Evolutionary conservation across 169 alveolate species (phyloP), one percentile per base, ranked within the genome.

Genomic region (Plasmodium vinckei): DNA sequence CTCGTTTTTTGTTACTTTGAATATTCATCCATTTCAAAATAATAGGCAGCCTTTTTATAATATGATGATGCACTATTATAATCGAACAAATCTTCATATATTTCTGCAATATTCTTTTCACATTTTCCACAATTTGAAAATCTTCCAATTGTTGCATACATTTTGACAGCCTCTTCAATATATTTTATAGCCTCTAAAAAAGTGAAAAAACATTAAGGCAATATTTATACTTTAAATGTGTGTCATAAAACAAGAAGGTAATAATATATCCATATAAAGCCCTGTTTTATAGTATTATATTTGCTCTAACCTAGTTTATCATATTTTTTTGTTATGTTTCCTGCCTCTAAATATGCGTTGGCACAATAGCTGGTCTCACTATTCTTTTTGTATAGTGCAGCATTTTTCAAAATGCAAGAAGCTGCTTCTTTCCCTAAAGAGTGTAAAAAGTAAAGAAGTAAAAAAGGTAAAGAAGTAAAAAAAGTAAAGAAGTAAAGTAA

Each of bases 11-110:
- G 21, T 63, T 69, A 65, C 88, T 73, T 73, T 56, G 79, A 60
- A 54, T 68, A 89, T 54, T 89, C 93, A 51, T 89, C 93, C 93
- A 89, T 77, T 63, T 89, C 93, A 73, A 77, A 89, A 68, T 71
- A 67, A 53, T 89, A 75, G 0, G 93, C 93, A 6, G 93, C 93
- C 57, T 77, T 79, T 70, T 73, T 89, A 54, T 77, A 89, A 51
- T 67, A 89, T 21, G 47, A 23, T 13, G 75, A 39, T 54, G 93
- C 93, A 23, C 64, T 87, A 60, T 33, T 51, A 73, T 87, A 57
- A 13, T 75, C 88, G 46, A 47, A 75, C 39, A 75, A 56, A 27
- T 75, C 88, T 75, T 75, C 88, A 42, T 75, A 75, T 21, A 75
- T 75, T 63, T 75, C 88, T 67, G 88, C 88, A n/a, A 75, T 27